phyloP scores from a whole-genome alignment of 2,329 filamentous ascomycete genomes.

The Alternaria hordeiaustralica region DNA sequence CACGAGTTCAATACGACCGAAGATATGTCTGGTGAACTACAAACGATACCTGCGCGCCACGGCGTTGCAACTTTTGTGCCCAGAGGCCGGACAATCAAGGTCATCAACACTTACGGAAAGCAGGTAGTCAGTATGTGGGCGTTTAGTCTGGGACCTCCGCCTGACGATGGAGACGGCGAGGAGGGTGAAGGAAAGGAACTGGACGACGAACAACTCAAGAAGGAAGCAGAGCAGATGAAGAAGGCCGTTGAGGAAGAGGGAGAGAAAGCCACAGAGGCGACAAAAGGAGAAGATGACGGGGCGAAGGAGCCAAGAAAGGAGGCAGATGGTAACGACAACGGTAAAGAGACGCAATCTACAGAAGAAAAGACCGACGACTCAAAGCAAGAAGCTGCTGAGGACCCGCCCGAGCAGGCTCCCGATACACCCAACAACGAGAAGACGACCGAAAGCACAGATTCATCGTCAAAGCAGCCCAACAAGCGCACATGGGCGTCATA shows the following conservation, averaged over 20 bases:
- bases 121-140: conserved; percentile 60
- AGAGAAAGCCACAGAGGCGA: conserved; percentile 8
- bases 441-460: conserved; percentile 13
- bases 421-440: conserved; percentile 26
- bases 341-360: conserved; percentile 6
- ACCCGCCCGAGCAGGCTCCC: conserved; percentile 41
- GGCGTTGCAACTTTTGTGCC: conserved; percentile 60
- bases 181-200: conserved; percentile 26
- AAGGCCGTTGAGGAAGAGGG: conserved; percentile 25
- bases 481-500: conserved; percentile 50
- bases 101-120: conserved; percentile 59
- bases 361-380: conserved; percentile 15
- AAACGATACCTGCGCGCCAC: conserved; percentile 58
- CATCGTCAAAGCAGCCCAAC: conserved; percentile 19
- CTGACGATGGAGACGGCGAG: conserved; percentile 43
- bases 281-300: conserved; percentile 5
- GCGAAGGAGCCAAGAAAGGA: conserved; percentile 6
- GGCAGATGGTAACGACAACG: conserved; percentile 1
- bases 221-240: conserved; percentile 31
- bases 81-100: conserved; percentile 56
- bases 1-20: conserved; percentile 18
- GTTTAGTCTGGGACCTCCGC: conserved; percentile 55
- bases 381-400: conserved; percentile 23
- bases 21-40: conserved; percentile 51
- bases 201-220: conserved; percentile 35